Evolutionary conservation across 345 rosid genomes (phyloP).

Genomic region (Aurinia saxatilis): DNA sequence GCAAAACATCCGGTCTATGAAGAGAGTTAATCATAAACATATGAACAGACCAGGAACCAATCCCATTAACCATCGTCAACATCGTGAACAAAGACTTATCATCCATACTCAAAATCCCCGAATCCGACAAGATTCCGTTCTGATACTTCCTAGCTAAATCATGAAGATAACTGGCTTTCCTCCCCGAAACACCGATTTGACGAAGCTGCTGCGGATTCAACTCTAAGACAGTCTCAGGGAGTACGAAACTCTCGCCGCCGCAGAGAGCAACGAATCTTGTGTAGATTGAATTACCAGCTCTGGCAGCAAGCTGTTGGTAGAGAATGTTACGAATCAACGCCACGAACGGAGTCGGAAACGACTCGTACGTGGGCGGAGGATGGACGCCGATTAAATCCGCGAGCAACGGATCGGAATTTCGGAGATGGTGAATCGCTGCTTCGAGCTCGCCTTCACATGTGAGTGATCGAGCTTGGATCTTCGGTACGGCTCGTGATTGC

Average conservation of each 20-base stretch:
- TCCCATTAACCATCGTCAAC: constrained; percentile 96
- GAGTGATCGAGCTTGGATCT: constrained; percentile 55
- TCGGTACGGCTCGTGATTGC: constrained; percentile 39
- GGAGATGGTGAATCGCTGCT: constrained; percentile 66
- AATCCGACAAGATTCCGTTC: constrained; percentile 73
- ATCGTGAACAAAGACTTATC: constrained; percentile 83
- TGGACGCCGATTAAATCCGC: constrained; percentile 52
- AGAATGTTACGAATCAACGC: constrained; percentile 83
- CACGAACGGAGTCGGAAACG: constrained; percentile 62
- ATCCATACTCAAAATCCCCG: constrained; percentile 72
- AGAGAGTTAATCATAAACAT: constrained; percentile 94
- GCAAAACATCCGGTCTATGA: constrained; percentile 90
- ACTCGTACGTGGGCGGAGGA: constrained; percentile 64
- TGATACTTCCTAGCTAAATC: constrained; percentile 83
- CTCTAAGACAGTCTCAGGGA: constrained; percentile 67
- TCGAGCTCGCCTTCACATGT: constrained; percentile 81
- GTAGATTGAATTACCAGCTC: constrained; percentile 78
- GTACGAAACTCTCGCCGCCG: constrained; percentile 58
- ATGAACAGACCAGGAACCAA: constrained; percentile 96
- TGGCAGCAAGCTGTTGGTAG: constrained; percentile 79
- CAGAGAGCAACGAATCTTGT: constrained; percentile 74
- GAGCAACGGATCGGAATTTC: constrained; percentile 60
- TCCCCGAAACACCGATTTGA: constrained; percentile 80
- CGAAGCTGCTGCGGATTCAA: constrained; percentile 66
- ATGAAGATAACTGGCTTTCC: constrained; percentile 87